These are phyloP conservation scores for Vigna reflexopilosa DNA, from an alignment of 306 rosid species.

Conservation along the genomic window DNA sequence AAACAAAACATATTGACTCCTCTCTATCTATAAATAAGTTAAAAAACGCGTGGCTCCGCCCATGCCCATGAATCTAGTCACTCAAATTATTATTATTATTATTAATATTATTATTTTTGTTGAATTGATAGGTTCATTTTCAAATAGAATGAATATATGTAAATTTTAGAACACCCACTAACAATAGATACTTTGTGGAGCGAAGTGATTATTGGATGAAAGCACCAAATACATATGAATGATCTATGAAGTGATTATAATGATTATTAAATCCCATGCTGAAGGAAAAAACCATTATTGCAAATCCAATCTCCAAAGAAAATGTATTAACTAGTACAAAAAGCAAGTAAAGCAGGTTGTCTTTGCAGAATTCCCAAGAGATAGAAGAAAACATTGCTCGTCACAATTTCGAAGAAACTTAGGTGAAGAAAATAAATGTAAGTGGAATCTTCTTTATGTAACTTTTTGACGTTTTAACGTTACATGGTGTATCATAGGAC, in stretches of 20 bases:
- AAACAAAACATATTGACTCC: neutral
- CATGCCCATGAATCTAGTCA: conserved; percentile 13
- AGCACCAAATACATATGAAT: conserved; percentile 42
- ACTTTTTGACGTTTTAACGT: conserved; percentile 14
- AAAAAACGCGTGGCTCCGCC: neutral
- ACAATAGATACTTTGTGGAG: conserved; percentile 34
- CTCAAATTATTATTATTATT: neutral
- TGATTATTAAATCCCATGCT: conserved; percentile 15
- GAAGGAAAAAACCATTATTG: conserved; percentile 42
- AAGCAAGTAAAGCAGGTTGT: conserved; percentile 41
- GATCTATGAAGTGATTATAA: conserved; percentile 30
- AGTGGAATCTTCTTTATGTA: conserved; percentile 43
- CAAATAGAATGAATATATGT: conserved; percentile 26
- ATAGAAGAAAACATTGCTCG: neutral
- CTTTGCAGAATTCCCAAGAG: conserved; percentile 36
- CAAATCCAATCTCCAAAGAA: conserved; percentile 21
- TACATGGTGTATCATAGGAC: neutral
- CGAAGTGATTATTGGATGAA: conserved; percentile 43
- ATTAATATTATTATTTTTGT: neutral
- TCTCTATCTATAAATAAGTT: neutral
- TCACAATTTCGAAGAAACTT: conserved; percentile 37
- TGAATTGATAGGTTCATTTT: conserved; percentile 44
- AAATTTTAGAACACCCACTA: conserved; percentile 43
- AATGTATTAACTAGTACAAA: neutral
- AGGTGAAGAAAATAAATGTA: conserved; percentile 5